Conservation (phyloP, 2,329 filamentous ascomycete genomes). For the Colletotrichum coccodes region DNA sequence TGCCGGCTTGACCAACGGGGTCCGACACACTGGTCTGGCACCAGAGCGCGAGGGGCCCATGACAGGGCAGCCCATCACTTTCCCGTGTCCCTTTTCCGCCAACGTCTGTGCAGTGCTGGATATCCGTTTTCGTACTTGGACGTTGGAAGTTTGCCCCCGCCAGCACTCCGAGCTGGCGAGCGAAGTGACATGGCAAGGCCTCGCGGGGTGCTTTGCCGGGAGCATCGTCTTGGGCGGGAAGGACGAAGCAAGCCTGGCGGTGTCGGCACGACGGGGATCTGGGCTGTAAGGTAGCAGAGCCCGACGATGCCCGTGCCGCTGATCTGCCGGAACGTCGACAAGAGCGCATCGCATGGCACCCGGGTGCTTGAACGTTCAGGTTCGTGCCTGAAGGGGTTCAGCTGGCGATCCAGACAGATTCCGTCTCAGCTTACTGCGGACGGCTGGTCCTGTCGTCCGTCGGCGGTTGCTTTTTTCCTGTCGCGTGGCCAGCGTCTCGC, state of each 20-base stretch:
- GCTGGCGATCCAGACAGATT: conserved; percentile 7
- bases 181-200: conserved; percentile 13
- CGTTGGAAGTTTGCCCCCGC: background rate
- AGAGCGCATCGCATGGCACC: background rate
- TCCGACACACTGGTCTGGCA: conserved; percentile 26
- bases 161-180: background rate
- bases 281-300: conserved; percentile 2
- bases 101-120: background rate
- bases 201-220: conserved; percentile 11
- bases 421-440: conserved; percentile 23
- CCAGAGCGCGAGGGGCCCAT: conserved; percentile 1
- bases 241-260: conserved; percentile 5
- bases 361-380: background rate
- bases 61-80: background rate
- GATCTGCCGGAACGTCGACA: conserved; percentile 6
- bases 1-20: conserved; percentile 27
- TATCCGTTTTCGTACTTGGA: conserved; percentile 14
- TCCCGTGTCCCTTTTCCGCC: conserved; percentile 22
- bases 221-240: conserved; percentile 6
- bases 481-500: background rate
- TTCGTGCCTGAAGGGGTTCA: conserved; percentile 3
- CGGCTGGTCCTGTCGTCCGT: background rate
- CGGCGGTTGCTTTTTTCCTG: conserved; percentile 9
- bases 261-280: conserved; percentile 5
- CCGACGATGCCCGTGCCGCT: background rate